Conservation (phyloP, 2,329 filamentous ascomycete species). For the Xylaria digitata region DNA sequence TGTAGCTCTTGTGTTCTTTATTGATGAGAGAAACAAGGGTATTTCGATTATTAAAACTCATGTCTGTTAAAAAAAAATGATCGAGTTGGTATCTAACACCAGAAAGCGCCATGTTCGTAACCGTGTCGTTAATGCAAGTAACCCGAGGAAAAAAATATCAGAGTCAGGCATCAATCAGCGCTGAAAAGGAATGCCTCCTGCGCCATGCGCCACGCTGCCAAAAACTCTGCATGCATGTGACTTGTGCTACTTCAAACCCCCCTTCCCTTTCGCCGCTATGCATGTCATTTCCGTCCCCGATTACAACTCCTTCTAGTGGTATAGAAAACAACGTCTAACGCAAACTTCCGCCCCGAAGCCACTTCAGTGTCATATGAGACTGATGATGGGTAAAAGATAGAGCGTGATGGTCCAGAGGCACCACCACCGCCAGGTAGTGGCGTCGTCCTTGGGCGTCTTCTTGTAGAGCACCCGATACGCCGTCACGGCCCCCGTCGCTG, state of each 20-base stretch:
- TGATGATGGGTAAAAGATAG: conserved; percentile 36
- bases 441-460: conserved; percentile 35
- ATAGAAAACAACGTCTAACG: conserved; percentile 7
- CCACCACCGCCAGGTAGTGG: conserved; percentile 39
- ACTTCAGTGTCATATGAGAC: conserved; percentile 30
- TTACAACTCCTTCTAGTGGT: background rate
- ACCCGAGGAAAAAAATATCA: conserved; percentile 3
- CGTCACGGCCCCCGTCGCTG: conserved; percentile 28
- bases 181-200: conserved; percentile 25
- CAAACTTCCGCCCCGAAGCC: background rate
- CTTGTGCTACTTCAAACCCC: conserved; percentile 22
- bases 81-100: conserved; percentile 30
- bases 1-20: background rate
- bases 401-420: conserved; percentile 39
- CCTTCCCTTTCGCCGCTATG: background rate
- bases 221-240: conserved; percentile 25
- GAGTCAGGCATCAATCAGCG: conserved; percentile 14
- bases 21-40: background rate
- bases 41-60: conserved; percentile 16
- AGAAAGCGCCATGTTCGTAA: conserved; percentile 19
- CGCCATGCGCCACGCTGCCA: conserved; percentile 34
- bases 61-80: conserved; percentile 10
- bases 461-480: conserved; percentile 34
- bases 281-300: background rate
- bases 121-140: conserved; percentile 16